Evolutionary conservation across 148 eudicot species (phyloP), one percentile per base, ranked within the genome.

Genomic region (Heliamphora exappendiculata): DNA sequence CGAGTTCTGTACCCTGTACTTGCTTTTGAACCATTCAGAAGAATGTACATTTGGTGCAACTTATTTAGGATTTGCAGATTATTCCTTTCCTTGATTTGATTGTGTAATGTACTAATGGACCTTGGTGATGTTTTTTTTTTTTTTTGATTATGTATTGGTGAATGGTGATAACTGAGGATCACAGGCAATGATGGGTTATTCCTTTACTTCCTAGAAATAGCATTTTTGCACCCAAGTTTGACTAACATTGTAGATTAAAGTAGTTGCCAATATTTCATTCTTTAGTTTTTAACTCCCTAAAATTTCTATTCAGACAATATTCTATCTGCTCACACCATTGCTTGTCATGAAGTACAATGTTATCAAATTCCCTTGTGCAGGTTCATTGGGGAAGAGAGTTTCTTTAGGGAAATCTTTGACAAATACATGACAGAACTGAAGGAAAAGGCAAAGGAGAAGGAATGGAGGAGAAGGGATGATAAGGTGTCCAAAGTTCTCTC

Each of bases 381-480:
- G 86, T 81, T 89, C 58, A 81, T 67, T 14, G 92, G 80, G 39
- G 96, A 92, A 16, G 96, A 91, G 78, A 81, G 81, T 75, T 84
- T 87, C 73, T 77, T 90, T 16, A 76, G 58, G 82, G 88, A 88
- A 68, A 88, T 86, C 34, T 95, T 87, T 81, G 94, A 95, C 39
- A 89, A 88, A 81, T 88, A 86, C 75, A 78, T 91, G 37, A 54
- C 59, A 28, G 92, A 92, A 74, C 83, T 88, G 68, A 87, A 85
- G 80, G 95, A 88, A 76, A 93, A 89, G 78, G 90, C 78, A 66
- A 90, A 76, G 82, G 97, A 93, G 63, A 90, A 83, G 82, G 97
- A 91, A 74, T 84, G 89, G 45, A 95, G 81, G 78, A 88, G 96
- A 73, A 88, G 83, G 81, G 98, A 92, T 78, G 98, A 95, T 54